Base-by-base conservation (phyloP, 352 stramenopile genomes). In the Plasmopara viticola region DNA sequence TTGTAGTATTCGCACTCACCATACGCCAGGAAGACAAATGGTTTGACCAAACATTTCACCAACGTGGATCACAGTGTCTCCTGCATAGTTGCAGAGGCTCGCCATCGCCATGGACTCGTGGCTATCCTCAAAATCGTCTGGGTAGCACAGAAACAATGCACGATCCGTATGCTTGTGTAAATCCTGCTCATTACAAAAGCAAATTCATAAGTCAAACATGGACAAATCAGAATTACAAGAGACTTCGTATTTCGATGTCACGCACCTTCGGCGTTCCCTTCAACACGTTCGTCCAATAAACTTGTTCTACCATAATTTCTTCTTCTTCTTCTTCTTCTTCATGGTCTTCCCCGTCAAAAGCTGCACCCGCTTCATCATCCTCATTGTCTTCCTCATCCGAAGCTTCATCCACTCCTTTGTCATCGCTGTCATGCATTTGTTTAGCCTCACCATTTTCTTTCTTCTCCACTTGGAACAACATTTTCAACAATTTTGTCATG, bases 61-160 rank as follows among this genome's bases (percentile, higher is more conserved):
- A 12, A 97, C 84, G 64, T 97, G 90, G 62, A 98, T 97, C 29
- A 98, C 77, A 39, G 81, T 93, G 51, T 92, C 75, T 6, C 90
- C 90, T n/a, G 71, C 70, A 62, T 94, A 97, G 57, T 97, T 84
- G 49, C 91, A 74, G 34, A 98, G 73, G 56, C 88, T 91, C 37
- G 87, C 64, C 59, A 93, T 68, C 34, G 84, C 89, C 86, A 98
- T 94, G 5, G 90, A 96, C 50, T 90, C 75, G 8, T 77, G 71
- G 49, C 79, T 89, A 51, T 90, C 75, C 49, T 94, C 83, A 46
- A 90, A 91, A 62, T 97, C 90, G 58, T 98, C 92, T 2, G 90
- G 89, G 67, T 97, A 98, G 60, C 92, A 98, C 37, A 98, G 60
- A 44, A 98, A 95, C 8, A 98, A 67, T 40, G 88, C 74, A 34